Evolutionary conservation across 2,329 filamentous ascomycete species (phyloP).

Genomic region (Fusarium aywerte): DNA sequence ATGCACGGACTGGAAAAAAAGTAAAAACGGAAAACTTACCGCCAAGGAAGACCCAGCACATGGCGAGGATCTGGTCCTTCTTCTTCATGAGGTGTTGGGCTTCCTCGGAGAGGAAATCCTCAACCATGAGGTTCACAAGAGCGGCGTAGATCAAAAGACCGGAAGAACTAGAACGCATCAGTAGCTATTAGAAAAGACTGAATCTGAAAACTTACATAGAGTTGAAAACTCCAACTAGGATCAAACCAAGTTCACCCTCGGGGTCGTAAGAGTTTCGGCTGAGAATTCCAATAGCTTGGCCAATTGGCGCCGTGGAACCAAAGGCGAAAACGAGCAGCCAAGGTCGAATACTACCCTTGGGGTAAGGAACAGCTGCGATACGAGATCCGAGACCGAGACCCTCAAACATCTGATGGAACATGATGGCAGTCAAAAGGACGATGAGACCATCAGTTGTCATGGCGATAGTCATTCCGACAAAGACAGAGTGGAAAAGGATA

Average conservation of each 20-base stretch:
- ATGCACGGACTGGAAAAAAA: background rate
- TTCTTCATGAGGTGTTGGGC: constrained; percentile 60
- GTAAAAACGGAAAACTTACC: constrained; percentile 52
- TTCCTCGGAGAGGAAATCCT: constrained; percentile 72
- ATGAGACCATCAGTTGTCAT: constrained; percentile 75
- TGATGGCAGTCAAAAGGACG: constrained; percentile 73
- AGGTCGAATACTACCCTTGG: constrained; percentile 65
- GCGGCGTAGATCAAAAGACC: constrained; percentile 71
- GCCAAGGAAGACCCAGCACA: constrained; percentile 62
- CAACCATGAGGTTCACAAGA: constrained; percentile 70
- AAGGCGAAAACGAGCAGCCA: constrained; percentile 72
- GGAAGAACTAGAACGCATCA: constrained; percentile 58
- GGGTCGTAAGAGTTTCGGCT: constrained; percentile 70
- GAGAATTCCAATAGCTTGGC: constrained; percentile 70
- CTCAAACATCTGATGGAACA: constrained; percentile 77
- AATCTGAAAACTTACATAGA: constrained; percentile 61
- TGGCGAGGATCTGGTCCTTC: constrained; percentile 64
- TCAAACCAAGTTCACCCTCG: constrained; percentile 70
- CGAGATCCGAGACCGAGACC: constrained; percentile 76
- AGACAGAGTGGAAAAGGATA: constrained; percentile 82
- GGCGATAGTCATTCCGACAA: constrained; percentile 78
- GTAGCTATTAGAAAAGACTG: accelerated
- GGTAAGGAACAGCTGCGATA: constrained; percentile 73
- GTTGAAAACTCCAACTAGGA: constrained; percentile 73
- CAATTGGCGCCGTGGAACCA: constrained; percentile 71